phyloP scores from a whole-genome alignment of 805 yeast species.

The Ogataea nitratoaversa region DNA sequence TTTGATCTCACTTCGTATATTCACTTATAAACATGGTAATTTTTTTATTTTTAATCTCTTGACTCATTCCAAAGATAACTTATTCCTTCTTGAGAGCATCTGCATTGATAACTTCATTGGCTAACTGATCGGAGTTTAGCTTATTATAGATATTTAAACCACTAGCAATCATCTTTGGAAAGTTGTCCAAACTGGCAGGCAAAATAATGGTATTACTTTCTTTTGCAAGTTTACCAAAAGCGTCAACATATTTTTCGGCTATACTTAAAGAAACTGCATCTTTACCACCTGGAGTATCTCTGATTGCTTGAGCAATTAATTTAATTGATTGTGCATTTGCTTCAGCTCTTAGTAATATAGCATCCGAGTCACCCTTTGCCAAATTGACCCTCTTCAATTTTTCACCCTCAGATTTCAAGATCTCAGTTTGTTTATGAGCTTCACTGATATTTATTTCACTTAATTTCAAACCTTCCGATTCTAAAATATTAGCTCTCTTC shows the following conservation, averaged over 20 bases:
- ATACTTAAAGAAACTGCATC: constrained; percentile 77
- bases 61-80: not conserved
- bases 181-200: constrained; percentile 72
- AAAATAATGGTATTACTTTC: constrained; percentile 74
- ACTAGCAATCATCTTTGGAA: constrained; percentile 69
- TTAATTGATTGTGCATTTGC: constrained; percentile 74
- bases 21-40: not conserved
- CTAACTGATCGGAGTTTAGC: constrained; percentile 32
- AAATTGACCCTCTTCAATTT: constrained; percentile 57
- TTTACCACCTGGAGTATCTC: constrained; percentile 62
- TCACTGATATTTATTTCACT: constrained; percentile 79
- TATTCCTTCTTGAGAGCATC: constrained; percentile 1
- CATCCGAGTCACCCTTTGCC: constrained; percentile 74
- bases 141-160: constrained; percentile 68
- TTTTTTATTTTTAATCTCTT: not conserved
- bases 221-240: constrained; percentile 78
- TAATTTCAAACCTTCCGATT: constrained; percentile 80
- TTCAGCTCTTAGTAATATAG: constrained; percentile 56
- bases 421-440: constrained; percentile 68
- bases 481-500: constrained; percentile 82
- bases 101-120: constrained; percentile 17
- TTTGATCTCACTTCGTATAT: not conserved
- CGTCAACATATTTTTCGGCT: constrained; percentile 79
- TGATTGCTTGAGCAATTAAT: constrained; percentile 62
- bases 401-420: constrained; percentile 71